Conservation (phyloP, 2,329 filamentous ascomycete species). For the Colletotrichum horii region DNA sequence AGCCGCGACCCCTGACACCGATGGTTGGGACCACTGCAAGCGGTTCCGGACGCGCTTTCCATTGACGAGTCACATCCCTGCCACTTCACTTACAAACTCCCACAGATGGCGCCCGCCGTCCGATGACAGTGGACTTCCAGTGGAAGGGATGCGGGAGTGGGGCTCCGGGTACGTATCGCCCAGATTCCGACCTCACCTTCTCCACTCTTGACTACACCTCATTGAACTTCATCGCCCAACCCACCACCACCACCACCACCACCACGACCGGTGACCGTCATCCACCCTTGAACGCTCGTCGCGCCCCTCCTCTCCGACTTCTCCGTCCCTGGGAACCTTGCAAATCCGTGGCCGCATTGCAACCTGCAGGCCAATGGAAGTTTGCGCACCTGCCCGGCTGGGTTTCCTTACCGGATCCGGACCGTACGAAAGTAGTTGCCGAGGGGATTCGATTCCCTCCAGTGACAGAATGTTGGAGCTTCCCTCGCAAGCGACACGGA, state of each 20-base stretch:
- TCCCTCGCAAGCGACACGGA: background rate
- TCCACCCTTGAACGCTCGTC: background rate
- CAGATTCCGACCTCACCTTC: background rate
- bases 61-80: background rate
- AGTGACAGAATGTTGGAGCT: background rate
- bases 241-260: background rate
- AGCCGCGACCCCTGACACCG: slow-evolving; percentile 6
- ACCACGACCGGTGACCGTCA: background rate
- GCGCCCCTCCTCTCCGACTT: background rate
- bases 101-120: background rate
- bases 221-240: background rate
- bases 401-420: background rate
- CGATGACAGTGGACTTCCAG: background rate
- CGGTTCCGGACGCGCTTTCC: background rate
- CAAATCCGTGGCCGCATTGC: background rate
- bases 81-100: too few relatives aligned
- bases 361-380: background rate
- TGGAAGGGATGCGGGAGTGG: background rate
- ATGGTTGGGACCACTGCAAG: background rate
- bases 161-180: background rate
- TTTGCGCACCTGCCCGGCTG: background rate
- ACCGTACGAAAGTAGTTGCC: background rate
- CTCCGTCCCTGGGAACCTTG: background rate
- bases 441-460: background rate
- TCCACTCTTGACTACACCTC: background rate